These are phyloP conservation scores for Podila verticillata DNA, from an alignment of 192 early-diverging fungal species.

Conservation along the genomic window DNA sequence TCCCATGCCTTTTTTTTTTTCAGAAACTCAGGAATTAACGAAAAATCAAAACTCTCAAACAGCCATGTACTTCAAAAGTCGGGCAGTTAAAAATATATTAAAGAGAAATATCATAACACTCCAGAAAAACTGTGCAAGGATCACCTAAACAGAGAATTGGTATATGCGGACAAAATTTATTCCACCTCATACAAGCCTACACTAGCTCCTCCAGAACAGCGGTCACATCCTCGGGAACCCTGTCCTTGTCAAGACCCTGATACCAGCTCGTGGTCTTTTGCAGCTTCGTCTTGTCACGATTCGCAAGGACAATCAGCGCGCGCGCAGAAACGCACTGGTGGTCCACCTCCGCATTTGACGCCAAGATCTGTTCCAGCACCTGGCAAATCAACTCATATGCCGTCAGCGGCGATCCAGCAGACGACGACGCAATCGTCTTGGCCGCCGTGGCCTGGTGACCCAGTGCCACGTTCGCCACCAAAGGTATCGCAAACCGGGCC, in stretches of 20 bases:
- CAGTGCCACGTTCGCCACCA: conserved; percentile 20
- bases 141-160: no score
- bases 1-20: no score
- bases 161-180: no score
- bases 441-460: background rate
- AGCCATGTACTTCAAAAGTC: no score
- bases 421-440: background rate
- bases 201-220: background rate
- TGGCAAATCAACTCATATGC: background rate
- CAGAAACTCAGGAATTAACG: no score
- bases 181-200: no score
- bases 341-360: background rate
- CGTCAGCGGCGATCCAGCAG: background rate
- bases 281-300: background rate
- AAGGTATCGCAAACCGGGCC: conserved; percentile 15
- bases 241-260: background rate
- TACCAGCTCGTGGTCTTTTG: background rate
- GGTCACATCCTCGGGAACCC: background rate
- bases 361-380: background rate
- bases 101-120: no score
- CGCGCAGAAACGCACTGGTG: background rate
- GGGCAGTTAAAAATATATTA: no score
- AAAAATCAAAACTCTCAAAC: no score
- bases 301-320: background rate
- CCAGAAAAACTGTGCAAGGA: no score